These are phyloP conservation scores for Solanum etuberosum DNA, from an alignment of 257 asterid genomes.

Conservation along the genomic window DNA sequence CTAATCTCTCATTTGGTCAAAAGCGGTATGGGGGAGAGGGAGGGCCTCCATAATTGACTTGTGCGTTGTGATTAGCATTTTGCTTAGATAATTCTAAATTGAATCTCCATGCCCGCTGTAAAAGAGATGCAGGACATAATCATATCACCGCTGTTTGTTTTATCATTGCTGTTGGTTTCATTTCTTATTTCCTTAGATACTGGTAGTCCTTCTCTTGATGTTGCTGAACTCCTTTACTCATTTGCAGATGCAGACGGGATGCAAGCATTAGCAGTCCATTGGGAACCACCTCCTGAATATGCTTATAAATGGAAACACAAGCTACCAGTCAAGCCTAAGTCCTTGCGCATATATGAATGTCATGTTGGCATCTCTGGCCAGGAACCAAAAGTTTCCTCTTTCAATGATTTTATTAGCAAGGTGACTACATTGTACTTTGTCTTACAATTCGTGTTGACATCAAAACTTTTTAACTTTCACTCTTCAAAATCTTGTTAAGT, in stretches of 20 bases:
- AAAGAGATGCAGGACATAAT: not conserved
- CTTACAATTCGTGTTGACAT: not conserved
- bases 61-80: not conserved
- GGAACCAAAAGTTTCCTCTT: conserved; percentile 61
- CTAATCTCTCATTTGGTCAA: not conserved
- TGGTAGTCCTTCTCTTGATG: not conserved
- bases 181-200: not conserved
- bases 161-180: not conserved
- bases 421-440: conserved; percentile 15
- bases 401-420: conserved; percentile 55
- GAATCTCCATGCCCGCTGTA: not conserved
- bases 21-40: not conserved
- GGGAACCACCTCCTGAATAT: conserved; percentile 94
- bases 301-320: conserved; percentile 73
- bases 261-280: conserved; percentile 81
- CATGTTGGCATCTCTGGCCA: conserved; percentile 90
- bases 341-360: conserved; percentile 88
- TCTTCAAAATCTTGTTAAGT: not conserved
- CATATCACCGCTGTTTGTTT: not conserved
- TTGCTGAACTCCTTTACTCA: conserved; percentile 3
- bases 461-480: not conserved
- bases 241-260: conserved; percentile 58
- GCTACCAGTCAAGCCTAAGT: conserved; percentile 65
- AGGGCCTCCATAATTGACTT: not conserved
- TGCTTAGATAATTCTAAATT: not conserved